Conservation (phyloP, 768 basidiomycete genomes). For the Boletus rubescentipes region DNA sequence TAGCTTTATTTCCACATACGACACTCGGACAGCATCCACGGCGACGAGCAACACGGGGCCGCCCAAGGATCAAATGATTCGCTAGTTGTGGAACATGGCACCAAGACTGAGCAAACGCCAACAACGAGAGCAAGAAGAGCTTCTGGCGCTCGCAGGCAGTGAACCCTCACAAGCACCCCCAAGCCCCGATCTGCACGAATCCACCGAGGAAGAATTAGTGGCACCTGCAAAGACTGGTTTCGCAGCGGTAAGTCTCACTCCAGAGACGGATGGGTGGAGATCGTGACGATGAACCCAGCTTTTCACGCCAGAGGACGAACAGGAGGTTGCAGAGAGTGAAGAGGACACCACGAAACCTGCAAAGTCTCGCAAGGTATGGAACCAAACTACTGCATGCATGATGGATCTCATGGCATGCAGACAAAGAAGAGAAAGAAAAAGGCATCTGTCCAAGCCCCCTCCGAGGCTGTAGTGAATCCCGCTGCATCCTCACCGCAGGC, state of each 20-base stretch:
- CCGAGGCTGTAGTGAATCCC: constrained; percentile 8
- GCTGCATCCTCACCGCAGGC: background rate
- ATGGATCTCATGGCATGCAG: constrained; percentile 17
- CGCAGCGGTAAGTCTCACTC: constrained; percentile 40
- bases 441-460: background rate
- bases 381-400: background rate
- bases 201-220: constrained; percentile 41
- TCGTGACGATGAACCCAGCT: constrained; percentile 38
- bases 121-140: constrained; percentile 81
- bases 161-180: constrained; percentile 15
- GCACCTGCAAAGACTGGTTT: constrained; percentile 35
- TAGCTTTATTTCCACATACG: too few relatives aligned
- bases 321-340: constrained; percentile 18
- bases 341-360: constrained; percentile 15
- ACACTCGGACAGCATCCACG: too few relatives aligned
- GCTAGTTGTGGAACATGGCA: constrained; percentile 45
- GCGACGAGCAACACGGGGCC: background rate
- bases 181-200: constrained; percentile 14
- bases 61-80: background rate
- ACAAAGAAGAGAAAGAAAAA: constrained; percentile 45
- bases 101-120: constrained; percentile 82
- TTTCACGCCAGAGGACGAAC: constrained; percentile 35
- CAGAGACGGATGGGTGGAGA: constrained; percentile 5
- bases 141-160: constrained; percentile 50
- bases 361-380: constrained; percentile 27